Conservation (phyloP, 129 eudicot species). For the Tanacetum coccineum region DNA sequence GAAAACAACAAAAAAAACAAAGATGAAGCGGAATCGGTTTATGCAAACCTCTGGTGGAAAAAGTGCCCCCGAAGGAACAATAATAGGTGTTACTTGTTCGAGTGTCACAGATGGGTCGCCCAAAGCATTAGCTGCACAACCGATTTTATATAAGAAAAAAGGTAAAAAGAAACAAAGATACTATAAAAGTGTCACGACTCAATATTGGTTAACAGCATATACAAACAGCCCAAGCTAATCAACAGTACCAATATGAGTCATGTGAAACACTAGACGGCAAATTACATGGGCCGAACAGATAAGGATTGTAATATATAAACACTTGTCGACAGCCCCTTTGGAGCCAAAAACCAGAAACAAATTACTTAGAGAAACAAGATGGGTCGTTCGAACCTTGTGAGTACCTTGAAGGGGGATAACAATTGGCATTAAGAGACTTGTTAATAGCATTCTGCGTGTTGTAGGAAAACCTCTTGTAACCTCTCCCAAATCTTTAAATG, state of each 20-base stretch:
- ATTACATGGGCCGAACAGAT: background rate
- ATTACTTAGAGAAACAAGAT: slow-evolving; percentile 25
- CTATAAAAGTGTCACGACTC: background rate
- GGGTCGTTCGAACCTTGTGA: slow-evolving; percentile 61
- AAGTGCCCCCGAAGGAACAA: slow-evolving; percentile 69
- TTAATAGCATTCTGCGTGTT: slow-evolving; percentile 60
- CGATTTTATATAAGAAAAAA: background rate
- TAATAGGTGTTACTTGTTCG: slow-evolving; percentile 93
- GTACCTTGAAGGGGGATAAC: slow-evolving; percentile 67
- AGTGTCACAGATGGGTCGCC: slow-evolving; percentile 92
- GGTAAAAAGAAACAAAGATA: background rate
- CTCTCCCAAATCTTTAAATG: slow-evolving; percentile 39
- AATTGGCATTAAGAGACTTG: slow-evolving; percentile 50
- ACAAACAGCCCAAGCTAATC: too few species aligned
- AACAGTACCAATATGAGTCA: too few species aligned
- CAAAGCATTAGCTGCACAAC: slow-evolving; percentile 66
- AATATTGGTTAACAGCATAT: too few species aligned
- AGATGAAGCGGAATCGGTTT: slow-evolving; percentile 16
- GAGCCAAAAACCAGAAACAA: too few species aligned
- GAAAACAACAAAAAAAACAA: background rate
- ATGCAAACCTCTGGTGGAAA: slow-evolving; percentile 86
- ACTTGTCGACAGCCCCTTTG: too few species aligned
- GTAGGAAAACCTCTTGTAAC: slow-evolving; percentile 37
- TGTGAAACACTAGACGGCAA: too few species aligned
- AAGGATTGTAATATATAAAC: too few species aligned